Base-by-base conservation (phyloP, 441 rosid genomes). In the Pelargonium fulgidum region DNA sequence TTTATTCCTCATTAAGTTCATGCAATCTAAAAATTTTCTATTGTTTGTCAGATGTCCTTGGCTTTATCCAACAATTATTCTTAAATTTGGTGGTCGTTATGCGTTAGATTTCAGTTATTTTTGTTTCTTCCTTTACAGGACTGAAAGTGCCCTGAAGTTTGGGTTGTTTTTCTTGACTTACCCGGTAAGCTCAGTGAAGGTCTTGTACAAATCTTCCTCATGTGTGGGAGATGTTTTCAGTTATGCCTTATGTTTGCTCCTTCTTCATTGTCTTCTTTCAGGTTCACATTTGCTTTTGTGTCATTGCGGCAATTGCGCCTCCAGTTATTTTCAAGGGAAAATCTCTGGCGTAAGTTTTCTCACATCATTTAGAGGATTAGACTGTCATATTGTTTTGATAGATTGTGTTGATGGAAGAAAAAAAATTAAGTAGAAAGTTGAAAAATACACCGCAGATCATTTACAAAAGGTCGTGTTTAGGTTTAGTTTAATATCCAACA, bases 301-400 rank as follows among this genome's bases (percentile, higher is more conserved):
- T 89, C 78, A 84, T 92, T 76, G 93, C 98, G 76, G 81, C 92
- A 7, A 85, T 95, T 70, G 99, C 98, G 77, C 97, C 98, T 73
- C 98, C 99, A 65, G 65, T 95, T 70, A 83, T 92, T 81, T 95
- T 95, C 85, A 87, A 87, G 84, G 99, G 99, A 70, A 92, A 91
- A 70, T 92, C 99, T 52, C 92, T 95, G 68, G 79, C 97, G 99
- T 95, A 88, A 86, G 84, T 80, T 71, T 44, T 71, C 65, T 65
- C 62, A 67, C 76, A 22, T 11, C 22, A 29, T 7, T 19, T 45
- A 66, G 42, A 20, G 59, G 12, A 41, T 54, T n/a, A 6, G 19
- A 10, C 59, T 52, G 59, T 54, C 41, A 16, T 54, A 20, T 54
- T 54, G 61, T 2, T n/a, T 19, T 54, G 22, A 54, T 54, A 14